Percentiles rank a stretch among this genome's conserved stretches.
These are phyloP conservation scores for Euptelea pleiosperma DNA, from an alignment of 164 flowering plant species.

Conservation along the genomic window DNA sequence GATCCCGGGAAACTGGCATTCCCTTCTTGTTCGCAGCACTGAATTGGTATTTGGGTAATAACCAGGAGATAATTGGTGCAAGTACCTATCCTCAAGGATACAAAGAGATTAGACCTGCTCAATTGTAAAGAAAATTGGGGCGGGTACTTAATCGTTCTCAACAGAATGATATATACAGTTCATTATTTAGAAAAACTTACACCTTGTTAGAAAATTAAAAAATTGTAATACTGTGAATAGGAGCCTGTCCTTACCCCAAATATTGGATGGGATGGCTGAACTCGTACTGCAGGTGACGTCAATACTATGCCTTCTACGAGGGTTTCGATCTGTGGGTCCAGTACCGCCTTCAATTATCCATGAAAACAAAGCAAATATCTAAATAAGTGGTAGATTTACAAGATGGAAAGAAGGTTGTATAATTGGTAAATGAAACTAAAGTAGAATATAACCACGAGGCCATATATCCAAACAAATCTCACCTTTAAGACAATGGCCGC, in stretches of 20 bases:
- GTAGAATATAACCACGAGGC: not conserved
- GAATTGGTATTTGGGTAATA: slow-evolving; percentile 63
- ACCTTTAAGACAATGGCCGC: slow-evolving; percentile 82
- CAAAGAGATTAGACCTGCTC: too few relatives aligned
- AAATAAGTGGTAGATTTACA: not conserved
- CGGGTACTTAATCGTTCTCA: too few relatives aligned
- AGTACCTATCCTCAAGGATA: slow-evolving; percentile 44
- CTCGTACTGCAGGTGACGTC: slow-evolving; percentile 85
- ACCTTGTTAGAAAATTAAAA: not conserved
- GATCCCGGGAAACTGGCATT: slow-evolving; percentile 67
- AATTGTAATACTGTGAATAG: not conserved
- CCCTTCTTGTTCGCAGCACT: slow-evolving; percentile 65
- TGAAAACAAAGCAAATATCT: not conserved
- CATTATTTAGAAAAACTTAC: too few relatives aligned
- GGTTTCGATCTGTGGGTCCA: slow-evolving; percentile 65
- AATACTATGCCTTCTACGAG: slow-evolving; percentile 54
- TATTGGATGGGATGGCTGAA: slow-evolving; percentile 83
- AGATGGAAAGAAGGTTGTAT: not conserved
- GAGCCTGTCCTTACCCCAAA: slow-evolving; percentile 33
- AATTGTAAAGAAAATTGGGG: too few relatives aligned
- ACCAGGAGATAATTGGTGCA: slow-evolving; percentile 69
- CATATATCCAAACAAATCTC: not conserved
- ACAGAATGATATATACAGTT: too few relatives aligned
- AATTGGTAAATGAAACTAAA: not conserved
- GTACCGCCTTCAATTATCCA: slow-evolving; percentile 41